Conservation (phyloP, 352 stramenopile genomes). For the Globisporangium spinosum region DNA sequence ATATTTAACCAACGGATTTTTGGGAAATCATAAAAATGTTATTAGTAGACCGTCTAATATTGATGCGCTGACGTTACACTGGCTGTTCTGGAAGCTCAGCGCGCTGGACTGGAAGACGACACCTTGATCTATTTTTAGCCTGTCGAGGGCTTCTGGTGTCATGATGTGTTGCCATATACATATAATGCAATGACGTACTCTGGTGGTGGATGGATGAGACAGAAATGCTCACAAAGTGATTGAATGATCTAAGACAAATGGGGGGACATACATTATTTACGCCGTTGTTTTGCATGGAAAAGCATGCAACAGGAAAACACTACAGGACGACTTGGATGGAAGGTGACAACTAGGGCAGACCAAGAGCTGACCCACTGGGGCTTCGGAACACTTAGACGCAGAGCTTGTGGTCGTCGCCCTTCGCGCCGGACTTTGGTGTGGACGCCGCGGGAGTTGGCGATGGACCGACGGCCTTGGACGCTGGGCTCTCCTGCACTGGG, state of each 20-base stretch:
- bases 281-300: not conserved
- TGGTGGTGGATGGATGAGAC: too few species aligned
- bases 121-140: not conserved
- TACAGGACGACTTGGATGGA: not conserved
- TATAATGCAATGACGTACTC: too few species aligned
- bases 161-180: too few species aligned
- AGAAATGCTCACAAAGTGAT: too few species aligned
- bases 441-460: constrained; percentile 13
- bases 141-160: too few species aligned
- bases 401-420: constrained; percentile 13
- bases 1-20: not conserved
- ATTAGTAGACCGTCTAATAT: not conserved
- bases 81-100: constrained; percentile 1
- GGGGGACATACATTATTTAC: not conserved
- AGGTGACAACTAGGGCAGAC: not conserved
- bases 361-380: not conserved
- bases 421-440: constrained; percentile 7
- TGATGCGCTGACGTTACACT: not conserved
- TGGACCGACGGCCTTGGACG: not conserved
- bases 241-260: not conserved
- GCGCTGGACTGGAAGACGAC: not conserved
- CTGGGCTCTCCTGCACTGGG: constrained; percentile 5
- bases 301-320: not conserved
- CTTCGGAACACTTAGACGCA: constrained; percentile 12
- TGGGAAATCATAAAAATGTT: not conserved